Conservation (phyloP, 768 basidiomycete genomes). For the Fibroporia radiculosa region DNA sequence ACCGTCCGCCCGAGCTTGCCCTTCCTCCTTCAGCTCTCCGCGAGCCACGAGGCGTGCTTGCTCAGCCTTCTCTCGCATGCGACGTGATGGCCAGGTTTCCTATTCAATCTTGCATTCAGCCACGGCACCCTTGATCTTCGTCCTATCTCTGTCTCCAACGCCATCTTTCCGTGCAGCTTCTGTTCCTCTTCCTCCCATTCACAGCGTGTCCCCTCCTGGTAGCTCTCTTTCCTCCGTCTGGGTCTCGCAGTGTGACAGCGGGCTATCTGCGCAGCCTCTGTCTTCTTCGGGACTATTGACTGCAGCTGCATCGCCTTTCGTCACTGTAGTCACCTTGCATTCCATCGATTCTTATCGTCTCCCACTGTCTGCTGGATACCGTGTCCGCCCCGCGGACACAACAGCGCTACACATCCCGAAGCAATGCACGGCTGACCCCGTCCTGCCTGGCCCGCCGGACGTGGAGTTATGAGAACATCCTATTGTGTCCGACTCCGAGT, state of each 20-base stretch:
- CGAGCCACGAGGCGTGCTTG: slow-evolving; percentile 4
- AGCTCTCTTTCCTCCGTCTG: background rate
- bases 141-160: background rate
- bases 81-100: background rate
- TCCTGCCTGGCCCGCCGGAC: too few relatives aligned
- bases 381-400: background rate
- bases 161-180: slow-evolving; percentile 4
- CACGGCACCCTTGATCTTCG: slow-evolving; percentile 5
- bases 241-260: background rate
- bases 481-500: too few relatives aligned
- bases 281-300: background rate
- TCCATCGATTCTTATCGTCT: background rate
- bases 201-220: slow-evolving; percentile 1
- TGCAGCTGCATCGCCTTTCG: background rate
- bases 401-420: too few relatives aligned
- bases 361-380: background rate
- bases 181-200: background rate
- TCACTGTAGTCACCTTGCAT: background rate
- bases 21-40: background rate
- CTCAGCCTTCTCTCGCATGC: background rate
- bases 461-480: too few relatives aligned
- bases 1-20: background rate
- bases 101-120: background rate
- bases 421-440: too few relatives aligned
- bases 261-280: background rate